These are phyloP conservation scores for Candida montana DNA, from an alignment of 805 yeast genomes.

Conservation along the genomic window DNA sequence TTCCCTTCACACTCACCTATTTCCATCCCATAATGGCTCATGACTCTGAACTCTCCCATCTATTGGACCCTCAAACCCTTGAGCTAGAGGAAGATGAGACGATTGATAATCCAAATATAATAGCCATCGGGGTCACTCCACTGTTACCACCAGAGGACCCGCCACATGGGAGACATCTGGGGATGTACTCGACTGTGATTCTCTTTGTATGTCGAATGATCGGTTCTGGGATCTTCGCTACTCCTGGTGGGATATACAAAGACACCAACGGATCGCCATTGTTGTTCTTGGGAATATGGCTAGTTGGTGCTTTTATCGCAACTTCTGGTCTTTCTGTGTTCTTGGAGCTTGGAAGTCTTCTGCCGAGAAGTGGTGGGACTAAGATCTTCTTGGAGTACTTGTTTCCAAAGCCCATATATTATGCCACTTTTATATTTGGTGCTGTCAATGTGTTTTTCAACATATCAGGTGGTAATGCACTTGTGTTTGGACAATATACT, in stretches of 20 bases:
- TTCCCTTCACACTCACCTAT: too few species aligned
- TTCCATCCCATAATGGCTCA: not conserved
- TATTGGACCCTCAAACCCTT: constrained; percentile 3
- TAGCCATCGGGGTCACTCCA: constrained; percentile 2
- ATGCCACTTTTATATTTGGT: constrained; percentile 42
- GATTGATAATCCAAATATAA: constrained; percentile 7
- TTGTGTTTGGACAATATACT: constrained; percentile 55
- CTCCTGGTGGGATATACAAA: constrained; percentile 34
- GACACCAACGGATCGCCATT: constrained; percentile 65
- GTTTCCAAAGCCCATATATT: constrained; percentile 51
- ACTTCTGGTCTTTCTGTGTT: constrained; percentile 60
- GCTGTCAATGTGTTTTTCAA: constrained; percentile 44
- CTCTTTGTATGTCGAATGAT: constrained; percentile 61
- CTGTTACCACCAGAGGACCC: constrained; percentile 11
- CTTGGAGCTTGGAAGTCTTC: constrained; percentile 59
- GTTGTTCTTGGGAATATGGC: constrained; percentile 57
- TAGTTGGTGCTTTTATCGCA: constrained; percentile 51
- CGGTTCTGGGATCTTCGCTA: constrained; percentile 74
- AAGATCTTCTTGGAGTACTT: constrained; percentile 64
- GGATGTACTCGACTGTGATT: constrained; percentile 55
- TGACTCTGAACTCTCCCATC: constrained; percentile 1
- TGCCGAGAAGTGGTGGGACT: constrained; percentile 70
- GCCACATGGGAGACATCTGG: constrained; percentile 71
- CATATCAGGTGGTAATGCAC: constrained; percentile 45
- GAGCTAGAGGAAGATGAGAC: constrained; percentile 14